Conservation (phyloP, 306 rosid genomes). For the Begonia fuchsioides region DNA sequence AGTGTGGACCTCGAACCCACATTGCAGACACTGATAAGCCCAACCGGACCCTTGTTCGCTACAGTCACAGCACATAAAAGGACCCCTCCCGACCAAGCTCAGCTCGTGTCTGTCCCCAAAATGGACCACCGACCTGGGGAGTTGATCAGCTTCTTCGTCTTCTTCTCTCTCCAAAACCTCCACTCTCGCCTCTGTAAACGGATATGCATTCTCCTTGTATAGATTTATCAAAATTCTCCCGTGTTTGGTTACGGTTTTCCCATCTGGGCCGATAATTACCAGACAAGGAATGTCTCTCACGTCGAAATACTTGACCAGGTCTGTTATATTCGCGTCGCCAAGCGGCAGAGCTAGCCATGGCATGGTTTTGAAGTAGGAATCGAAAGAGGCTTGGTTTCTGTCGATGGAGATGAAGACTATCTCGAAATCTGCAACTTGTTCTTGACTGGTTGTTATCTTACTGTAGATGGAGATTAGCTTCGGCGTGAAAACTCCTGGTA, state of each 20-base stretch:
- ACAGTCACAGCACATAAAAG: constrained; percentile 78
- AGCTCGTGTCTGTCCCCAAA: constrained; percentile 58
- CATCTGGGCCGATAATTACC: constrained; percentile 68
- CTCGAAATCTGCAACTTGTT: constrained; percentile 44
- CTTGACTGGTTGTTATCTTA: constrained; percentile 28
- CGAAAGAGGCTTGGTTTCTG: constrained; percentile 40
- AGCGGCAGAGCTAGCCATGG: constrained; percentile 81
- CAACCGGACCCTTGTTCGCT: constrained; percentile 79
- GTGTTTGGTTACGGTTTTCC: constrained; percentile 67
- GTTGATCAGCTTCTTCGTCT: constrained; percentile 60
- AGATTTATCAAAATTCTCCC: constrained; percentile 65
- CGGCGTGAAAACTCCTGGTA: constrained; percentile 63
- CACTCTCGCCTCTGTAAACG: constrained; percentile 53
- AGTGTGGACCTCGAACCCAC: constrained; percentile 85
- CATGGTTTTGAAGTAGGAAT: constrained; percentile 49
- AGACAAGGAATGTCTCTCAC: constrained; percentile 58
- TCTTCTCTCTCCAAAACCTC: constrained; percentile 45
- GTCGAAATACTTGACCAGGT: constrained; percentile 64
- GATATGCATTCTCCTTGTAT: constrained; percentile 66
- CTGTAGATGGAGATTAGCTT: constrained; percentile 38
- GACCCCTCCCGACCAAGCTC: constrained; percentile 81
- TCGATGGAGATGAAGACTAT: constrained; percentile 57
- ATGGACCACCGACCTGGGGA: constrained; percentile 45
- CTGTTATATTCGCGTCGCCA: constrained; percentile 41
- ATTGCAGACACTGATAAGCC: constrained; percentile 91